Evolutionary conservation across 768 basidiomycete genomes (phyloP).

Genomic region (Tubosaeta sp.): DNA sequence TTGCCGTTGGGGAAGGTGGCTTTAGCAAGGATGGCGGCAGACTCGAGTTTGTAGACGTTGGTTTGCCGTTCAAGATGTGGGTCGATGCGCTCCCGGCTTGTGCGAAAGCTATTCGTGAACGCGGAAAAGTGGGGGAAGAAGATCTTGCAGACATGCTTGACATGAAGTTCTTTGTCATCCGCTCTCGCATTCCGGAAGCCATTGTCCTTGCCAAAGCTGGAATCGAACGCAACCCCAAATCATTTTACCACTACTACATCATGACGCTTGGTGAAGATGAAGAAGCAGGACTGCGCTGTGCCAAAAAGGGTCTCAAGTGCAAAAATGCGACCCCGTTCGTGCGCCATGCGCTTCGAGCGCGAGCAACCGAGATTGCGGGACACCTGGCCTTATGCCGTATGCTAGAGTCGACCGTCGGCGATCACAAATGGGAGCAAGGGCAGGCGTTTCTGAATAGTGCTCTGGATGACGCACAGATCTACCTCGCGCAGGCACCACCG

Average conservation of each 20-base stretch:
- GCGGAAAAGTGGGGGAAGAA: constrained; percentile 36
- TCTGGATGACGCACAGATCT: constrained; percentile 54
- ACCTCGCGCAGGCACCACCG: constrained; percentile 51
- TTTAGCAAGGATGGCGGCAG: constrained; percentile 45
- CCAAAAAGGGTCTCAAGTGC: constrained; percentile 64
- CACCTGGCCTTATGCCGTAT: constrained; percentile 47
- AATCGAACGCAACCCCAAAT: constrained; percentile 48
- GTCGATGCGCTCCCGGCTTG: constrained; percentile 53
- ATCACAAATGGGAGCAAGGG: constrained; percentile 51
- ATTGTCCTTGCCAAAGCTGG: constrained; percentile 40
- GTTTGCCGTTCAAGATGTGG: constrained; percentile 58
- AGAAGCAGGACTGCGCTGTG: constrained; percentile 48
- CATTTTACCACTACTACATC: constrained; percentile 59
- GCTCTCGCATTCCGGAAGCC: constrained; percentile 43
- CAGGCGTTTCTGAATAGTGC: constrained; percentile 59
- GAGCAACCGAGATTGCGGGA: constrained; percentile 56
- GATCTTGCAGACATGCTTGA: constrained; percentile 62
- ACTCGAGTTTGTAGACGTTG: constrained; percentile 38
- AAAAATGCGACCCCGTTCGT: constrained; percentile 52
- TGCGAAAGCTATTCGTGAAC: constrained; percentile 48
- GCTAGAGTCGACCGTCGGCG: constrained; percentile 36
- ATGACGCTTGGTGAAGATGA: constrained; percentile 47
- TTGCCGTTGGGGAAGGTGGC: constrained; percentile 49
- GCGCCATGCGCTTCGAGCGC: constrained; percentile 52
- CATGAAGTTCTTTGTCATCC: constrained; percentile 53